Base-by-base conservation (phyloP, 2,329 filamentous ascomycete species). In the Alternaria gaisen region DNA sequence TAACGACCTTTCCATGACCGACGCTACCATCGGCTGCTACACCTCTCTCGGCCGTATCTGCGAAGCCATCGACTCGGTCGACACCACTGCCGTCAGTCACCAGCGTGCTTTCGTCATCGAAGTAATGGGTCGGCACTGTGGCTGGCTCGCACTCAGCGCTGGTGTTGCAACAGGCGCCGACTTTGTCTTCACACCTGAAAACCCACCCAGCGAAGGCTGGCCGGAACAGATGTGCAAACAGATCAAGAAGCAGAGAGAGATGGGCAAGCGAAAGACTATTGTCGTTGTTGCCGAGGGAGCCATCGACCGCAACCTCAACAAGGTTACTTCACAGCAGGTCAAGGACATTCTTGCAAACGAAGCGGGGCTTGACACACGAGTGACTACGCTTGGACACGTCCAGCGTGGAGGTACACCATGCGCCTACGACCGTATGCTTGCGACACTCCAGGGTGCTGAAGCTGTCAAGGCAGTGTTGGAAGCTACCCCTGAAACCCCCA, bases 201-300 rank as follows among this genome's bases (percentile, higher is more conserved):
- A 94, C 77, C 95, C 95, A 60, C 92, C 93, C 46, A 86, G 88
- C 61, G 88, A 92, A 64, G 91, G 94, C 73, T 99, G 95, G 95
- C 88, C 91, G 77, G 87, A 66, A 34, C 68, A 73, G 22, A 74
- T 73, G 65, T 68, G 70, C 64, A 72, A 59, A 72, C 66, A 72
- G 60, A 60, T 67, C 56, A 65, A 71, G 64, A 76, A 95, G 89
- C 95, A 98, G 81, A 90, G 95, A 67, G 84, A 86, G 64, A 86
- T 93, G 75, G 95, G 95, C 74, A 99, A 98, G 86, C 88, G 95
- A 72, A 96, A 97, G 84, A 98, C 95, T 1, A 98, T 98, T 72
- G 94, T 99, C 72, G 97, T 99, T 72, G 91, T 99, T 53, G 95
- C 95, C 53, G 95, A 99, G 81, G 95, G 95, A 68, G 95, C 95